Base-by-base conservation (phyloP, 2,329 filamentous ascomycete species). In the Aspergillus sp. region DNA sequence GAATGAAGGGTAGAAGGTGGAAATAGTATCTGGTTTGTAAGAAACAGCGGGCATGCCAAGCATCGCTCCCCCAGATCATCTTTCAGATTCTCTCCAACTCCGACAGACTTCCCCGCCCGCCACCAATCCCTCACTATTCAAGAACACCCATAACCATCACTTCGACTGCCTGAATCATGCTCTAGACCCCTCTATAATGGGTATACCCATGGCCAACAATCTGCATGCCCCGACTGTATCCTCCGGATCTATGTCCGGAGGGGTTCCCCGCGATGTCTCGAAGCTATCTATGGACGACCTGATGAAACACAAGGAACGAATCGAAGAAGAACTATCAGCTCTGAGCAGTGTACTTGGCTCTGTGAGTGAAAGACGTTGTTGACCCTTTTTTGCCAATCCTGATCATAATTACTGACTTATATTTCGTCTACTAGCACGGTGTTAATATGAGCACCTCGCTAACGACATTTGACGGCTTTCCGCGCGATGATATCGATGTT, bases 361-460 rank as follows among this genome's bases (percentile, higher is more conserved):
- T 64, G 93, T 96, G 78, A 68, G 84, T 73, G 55, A 3, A 7
- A 41, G 46, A 21, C 35, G 12, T 33, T 6, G 15, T 19, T 23
- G 14, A 3, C 27, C 27, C 35, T 27, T 21, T 55, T 43, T 19
- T n/a, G 60, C 65, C 48, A 14, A 44, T 19, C 33, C 27, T 43
- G 21, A 46, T 47, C 19, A 24, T 33, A 35, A 17, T 39, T 62
- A 61, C 60, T 67, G 47, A 69, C 44, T 17, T n/a, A 50, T 15
- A 48, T n/a, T 50, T 56, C 44, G 27, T 50, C 37, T 23, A 63
- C n/a, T 68, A 97, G 93, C 93, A 98, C 80, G 87, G 89, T 45
- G 93, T 96, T 53, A 88, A 90, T 68, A 99, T 99, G 95, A 88
- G 89, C 68, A 97, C 95, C 7, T 82, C 86, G 57, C 84, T 99